Evolutionary conservation across 1,284 basidiomycete species (phyloP).

Genomic region (Puccinia novopanici): DNA sequence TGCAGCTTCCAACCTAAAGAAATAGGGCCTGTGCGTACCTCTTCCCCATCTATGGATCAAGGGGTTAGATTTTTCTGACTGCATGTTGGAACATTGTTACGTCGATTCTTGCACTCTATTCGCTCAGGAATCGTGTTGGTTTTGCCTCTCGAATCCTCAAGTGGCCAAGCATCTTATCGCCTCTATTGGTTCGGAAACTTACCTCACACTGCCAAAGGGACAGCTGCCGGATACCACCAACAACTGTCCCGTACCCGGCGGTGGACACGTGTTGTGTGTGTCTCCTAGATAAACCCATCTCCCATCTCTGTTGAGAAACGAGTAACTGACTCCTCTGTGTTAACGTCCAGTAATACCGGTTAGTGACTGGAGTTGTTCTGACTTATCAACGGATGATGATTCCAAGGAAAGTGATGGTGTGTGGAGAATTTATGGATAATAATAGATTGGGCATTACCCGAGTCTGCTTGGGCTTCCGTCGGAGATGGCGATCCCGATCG

Average conservation of each 20-base stretch:
- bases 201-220: constrained; percentile 88
- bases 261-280: constrained; percentile 76
- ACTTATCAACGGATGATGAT: not conserved
- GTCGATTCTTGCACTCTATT: not conserved
- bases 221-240: constrained; percentile 75
- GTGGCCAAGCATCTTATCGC: constrained; percentile 90
- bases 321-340: not conserved
- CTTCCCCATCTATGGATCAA: not conserved
- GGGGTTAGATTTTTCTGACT: not conserved
- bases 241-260: constrained; percentile 72
- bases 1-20: constrained; percentile 70
- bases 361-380: not conserved
- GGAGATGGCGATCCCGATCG: constrained; percentile 72
- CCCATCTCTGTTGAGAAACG: constrained; percentile 55
- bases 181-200: constrained; percentile 85
- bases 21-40: constrained; percentile 70
- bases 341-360: constrained; percentile 36
- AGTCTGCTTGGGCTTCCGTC: constrained; percentile 71
- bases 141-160: constrained; percentile 88
- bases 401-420: not conserved
- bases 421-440: not conserved
- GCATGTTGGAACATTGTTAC: not conserved
- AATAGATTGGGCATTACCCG: constrained; percentile 63
- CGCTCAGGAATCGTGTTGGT: constrained; percentile 70
- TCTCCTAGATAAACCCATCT: constrained; percentile 62